Evolutionary conservation across 257 asterid species (phyloP).

Genomic region (Ophiorrhiza pumila): DNA sequence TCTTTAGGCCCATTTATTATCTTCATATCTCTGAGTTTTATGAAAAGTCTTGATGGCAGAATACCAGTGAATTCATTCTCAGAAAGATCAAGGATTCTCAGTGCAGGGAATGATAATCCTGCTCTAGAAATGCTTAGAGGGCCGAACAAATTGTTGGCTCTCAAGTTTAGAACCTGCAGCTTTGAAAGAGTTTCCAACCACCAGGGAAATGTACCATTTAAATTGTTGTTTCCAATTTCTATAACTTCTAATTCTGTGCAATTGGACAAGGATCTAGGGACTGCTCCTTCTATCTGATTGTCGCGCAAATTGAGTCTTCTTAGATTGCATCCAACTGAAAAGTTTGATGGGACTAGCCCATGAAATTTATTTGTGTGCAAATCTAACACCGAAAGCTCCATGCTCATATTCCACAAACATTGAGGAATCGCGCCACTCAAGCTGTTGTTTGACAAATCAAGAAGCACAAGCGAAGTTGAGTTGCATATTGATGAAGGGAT

Average conservation of each 20-base stretch:
- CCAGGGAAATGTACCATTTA: conserved; percentile 28
- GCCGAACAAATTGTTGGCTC: conserved; percentile 18
- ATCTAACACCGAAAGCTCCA: background rate
- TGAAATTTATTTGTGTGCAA: conserved; percentile 5
- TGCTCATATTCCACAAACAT: conserved; percentile 14
- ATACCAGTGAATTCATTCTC: conserved; percentile 18
- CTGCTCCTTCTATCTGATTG: conserved; percentile 17
- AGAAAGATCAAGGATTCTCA: conserved; percentile 25
- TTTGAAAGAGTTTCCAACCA: conserved; percentile 27
- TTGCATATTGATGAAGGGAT: conserved; percentile 15
- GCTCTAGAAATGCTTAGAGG: background rate
- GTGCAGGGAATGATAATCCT: conserved; percentile 11
- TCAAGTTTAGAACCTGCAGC: conserved; percentile 27
- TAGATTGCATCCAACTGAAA: background rate
- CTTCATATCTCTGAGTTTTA: conserved; percentile 22
- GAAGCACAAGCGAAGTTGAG: background rate
- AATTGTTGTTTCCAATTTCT: conserved; percentile 27
- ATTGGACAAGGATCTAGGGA: conserved; percentile 18
- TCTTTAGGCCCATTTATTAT: background rate
- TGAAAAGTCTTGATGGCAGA: conserved; percentile 8
- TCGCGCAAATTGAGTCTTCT: conserved; percentile 4
- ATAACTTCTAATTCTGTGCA: conserved; percentile 19
- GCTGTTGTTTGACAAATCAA: conserved; percentile 9
- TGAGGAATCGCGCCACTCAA: conserved; percentile 6
- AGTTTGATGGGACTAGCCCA: conserved; percentile 13